These are phyloP conservation scores for Herpetospermum pedunculosum DNA, from an alignment of 306 rosid genomes.

Conservation along the genomic window DNA sequence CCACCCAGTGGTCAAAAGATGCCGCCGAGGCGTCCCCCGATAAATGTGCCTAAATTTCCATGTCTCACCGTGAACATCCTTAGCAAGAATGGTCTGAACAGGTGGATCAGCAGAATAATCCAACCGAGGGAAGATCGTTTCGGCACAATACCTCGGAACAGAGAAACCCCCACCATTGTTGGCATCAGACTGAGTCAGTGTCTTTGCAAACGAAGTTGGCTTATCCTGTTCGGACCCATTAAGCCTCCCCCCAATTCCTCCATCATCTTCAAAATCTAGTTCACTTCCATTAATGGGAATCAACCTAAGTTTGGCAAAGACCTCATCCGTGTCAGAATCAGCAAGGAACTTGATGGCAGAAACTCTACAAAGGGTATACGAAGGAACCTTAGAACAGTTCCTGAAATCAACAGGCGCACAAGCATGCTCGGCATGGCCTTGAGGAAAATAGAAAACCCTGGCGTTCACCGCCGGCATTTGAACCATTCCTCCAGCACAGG, in stretches of 20 bases:
- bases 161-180: constrained; percentile 96
- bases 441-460: constrained; percentile 50
- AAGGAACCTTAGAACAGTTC: constrained; percentile 34
- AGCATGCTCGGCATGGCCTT: constrained; percentile 65
- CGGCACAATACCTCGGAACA: constrained; percentile 87
- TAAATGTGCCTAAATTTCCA: constrained; percentile 95
- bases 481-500: constrained; percentile 96
- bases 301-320: constrained; percentile 54
- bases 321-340: constrained; percentile 80
- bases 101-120: constrained; percentile 75
- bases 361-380: constrained; percentile 57
- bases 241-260: constrained; percentile 24
- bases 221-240: constrained; percentile 57
- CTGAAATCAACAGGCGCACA: constrained; percentile 56
- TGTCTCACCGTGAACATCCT: constrained; percentile 81
- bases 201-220: constrained; percentile 74
- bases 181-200: constrained; percentile 90
- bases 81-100: constrained; percentile 71
- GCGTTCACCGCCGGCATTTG: constrained; percentile 72
- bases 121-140: constrained; percentile 78
- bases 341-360: constrained; percentile 60
- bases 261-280: constrained; percentile 28
- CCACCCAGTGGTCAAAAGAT: constrained; percentile 96
- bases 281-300: constrained; percentile 31
- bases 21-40: constrained; percentile 89